phyloP scores from a whole-genome alignment of 1,139 yeast species.

The Kodamaea sp. region DNA sequence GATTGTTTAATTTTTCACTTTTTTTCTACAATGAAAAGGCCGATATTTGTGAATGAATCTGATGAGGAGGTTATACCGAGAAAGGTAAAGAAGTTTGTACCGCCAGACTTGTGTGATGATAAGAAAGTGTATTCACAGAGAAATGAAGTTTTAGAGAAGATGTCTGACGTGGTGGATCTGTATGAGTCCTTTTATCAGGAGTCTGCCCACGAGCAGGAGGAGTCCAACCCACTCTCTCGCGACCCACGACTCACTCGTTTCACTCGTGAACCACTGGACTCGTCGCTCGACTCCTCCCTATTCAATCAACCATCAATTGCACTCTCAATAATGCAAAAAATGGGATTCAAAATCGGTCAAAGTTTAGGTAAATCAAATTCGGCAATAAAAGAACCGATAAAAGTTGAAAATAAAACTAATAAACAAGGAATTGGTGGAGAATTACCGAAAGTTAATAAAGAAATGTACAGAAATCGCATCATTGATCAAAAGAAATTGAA shows the following conservation, averaged over 20 bases:
- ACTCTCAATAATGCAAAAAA: slow-evolving; percentile 48
- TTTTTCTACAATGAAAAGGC: slow-evolving; percentile 9
- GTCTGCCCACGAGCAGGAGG: too few species aligned
- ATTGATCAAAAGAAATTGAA: slow-evolving; percentile 3
- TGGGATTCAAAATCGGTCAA: slow-evolving; percentile 52
- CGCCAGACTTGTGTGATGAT: too few species aligned
- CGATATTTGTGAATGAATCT: slow-evolving; percentile 13
- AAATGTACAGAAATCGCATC: slow-evolving; percentile 2
- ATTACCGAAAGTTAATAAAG: neutral
- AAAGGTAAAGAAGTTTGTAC: neutral
- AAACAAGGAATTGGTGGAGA: slow-evolving; percentile 13
- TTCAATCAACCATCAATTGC: slow-evolving; percentile 34
- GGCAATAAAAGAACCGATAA: slow-evolving; percentile 9
- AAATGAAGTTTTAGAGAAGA: too few species aligned
- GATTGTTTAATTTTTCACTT: slow-evolving; percentile 1
- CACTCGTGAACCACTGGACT: neutral
- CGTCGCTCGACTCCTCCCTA: too few species aligned
- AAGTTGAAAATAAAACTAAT: slow-evolving; percentile 10
- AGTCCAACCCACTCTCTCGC: too few species aligned
- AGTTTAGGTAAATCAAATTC: slow-evolving; percentile 31
- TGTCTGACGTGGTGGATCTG: too few species aligned
- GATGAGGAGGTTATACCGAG: slow-evolving; percentile 6
- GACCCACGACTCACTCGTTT: neutral
- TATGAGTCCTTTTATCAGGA: too few species aligned
- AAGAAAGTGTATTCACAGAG: too few species aligned